phyloP scores from a whole-genome alignment of 2,329 filamentous ascomycete genomes.

The Neopestalotiopsis sp. region DNA sequence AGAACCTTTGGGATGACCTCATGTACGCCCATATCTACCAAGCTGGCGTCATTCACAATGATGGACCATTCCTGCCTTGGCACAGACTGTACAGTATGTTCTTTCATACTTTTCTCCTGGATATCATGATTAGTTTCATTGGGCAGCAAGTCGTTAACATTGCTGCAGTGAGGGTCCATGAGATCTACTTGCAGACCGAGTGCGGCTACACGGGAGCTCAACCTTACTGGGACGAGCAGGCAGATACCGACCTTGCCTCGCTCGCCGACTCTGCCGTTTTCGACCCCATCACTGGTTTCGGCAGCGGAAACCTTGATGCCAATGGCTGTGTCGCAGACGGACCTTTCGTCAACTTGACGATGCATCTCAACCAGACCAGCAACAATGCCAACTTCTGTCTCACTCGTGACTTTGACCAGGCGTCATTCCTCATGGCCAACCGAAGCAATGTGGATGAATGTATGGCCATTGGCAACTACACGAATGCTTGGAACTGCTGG shows the following conservation, averaged over 20 bases:
- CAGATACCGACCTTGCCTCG: background rate
- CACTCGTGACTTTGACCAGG: constrained; percentile 12
- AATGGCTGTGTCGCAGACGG: constrained; percentile 11
- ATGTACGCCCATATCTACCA: background rate
- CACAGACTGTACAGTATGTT: background rate
- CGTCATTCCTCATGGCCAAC: background rate
- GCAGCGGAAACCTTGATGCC: background rate
- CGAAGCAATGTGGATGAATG: constrained; percentile 8
- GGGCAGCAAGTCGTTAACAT: background rate
- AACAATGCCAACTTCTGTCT: constrained; percentile 1
- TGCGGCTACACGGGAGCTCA: constrained; percentile 14
- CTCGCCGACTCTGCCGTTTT: background rate
- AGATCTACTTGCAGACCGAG: constrained; percentile 16
- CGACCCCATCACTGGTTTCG: constrained; percentile 4
- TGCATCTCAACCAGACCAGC: background rate
- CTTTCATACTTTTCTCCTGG: background rate
- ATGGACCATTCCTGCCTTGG: background rate
- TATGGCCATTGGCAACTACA: constrained; percentile 15
- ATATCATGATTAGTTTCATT: background rate
- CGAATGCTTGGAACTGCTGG: constrained; percentile 14
- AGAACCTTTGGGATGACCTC: constrained; percentile 14
- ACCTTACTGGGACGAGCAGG: constrained; percentile 5
- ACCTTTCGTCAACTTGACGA: constrained; percentile 12
- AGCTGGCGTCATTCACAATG: background rate
- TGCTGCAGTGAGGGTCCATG: constrained; percentile 4